Evolutionary conservation across 1,284 basidiomycete species (phyloP).

Genomic region (Ganoderma meredithae): DNA sequence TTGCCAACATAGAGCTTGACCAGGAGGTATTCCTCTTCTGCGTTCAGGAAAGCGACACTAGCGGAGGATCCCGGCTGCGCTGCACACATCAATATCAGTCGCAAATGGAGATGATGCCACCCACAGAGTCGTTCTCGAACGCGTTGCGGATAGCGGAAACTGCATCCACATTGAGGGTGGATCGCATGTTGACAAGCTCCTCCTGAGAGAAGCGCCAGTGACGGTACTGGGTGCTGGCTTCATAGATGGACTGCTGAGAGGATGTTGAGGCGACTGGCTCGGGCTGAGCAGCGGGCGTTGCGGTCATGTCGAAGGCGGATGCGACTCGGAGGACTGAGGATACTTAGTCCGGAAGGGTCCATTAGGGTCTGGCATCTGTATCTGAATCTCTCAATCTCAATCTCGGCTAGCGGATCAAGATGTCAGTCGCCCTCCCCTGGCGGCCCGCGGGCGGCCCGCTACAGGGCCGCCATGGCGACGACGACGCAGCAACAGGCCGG

Average conservation of each 20-base stretch:
- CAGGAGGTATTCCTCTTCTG: slow-evolving; percentile 88
- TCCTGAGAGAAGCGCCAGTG: slow-evolving; percentile 88
- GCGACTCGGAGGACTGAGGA: no score
- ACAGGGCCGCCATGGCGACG: slow-evolving; percentile 11
- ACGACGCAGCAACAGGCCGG: neutral
- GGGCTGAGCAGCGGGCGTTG: slow-evolving; percentile 13
- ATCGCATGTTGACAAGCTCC: slow-evolving; percentile 65
- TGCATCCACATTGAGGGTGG: slow-evolving; percentile 75
- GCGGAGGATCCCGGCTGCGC: slow-evolving; percentile 71
- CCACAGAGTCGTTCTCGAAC: slow-evolving; percentile 83
- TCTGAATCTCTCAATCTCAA: neutral
- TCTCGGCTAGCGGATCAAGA: neutral
- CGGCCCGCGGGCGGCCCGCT: neutral
- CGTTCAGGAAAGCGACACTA: slow-evolving; percentile 74
- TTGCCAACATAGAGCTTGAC: slow-evolving; percentile 92
- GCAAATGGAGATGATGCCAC: slow-evolving; percentile 27
- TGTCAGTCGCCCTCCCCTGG: neutral
- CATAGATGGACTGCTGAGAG: slow-evolving; percentile 59
- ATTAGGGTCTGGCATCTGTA: neutral
- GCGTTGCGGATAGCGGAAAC: slow-evolving; percentile 78
- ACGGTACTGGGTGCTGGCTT: slow-evolving; percentile 85
- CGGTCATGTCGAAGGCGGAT: slow-evolving; percentile 24
- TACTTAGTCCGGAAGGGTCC: no score
- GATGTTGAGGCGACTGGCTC: slow-evolving; percentile 25
- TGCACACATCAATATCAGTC: slow-evolving; percentile 19